Conservation (phyloP, 2,329 filamentous ascomycete species). For the Neocatenulostroma microsporum region DNA sequence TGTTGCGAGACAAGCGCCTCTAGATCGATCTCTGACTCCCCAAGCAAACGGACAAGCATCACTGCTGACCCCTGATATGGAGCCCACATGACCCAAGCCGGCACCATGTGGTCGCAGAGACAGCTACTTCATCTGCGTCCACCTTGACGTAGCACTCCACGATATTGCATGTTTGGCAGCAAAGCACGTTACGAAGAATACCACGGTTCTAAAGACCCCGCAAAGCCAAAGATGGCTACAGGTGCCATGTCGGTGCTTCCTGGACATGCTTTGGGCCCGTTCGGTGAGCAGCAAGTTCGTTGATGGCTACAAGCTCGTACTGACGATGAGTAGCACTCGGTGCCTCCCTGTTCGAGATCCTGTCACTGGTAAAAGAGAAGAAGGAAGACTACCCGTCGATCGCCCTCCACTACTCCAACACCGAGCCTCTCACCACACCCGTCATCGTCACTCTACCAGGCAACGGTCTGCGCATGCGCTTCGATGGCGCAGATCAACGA, state of each 20-base stretch:
- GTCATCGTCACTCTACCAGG: constrained; percentile 67
- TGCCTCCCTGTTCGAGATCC: constrained; percentile 80
- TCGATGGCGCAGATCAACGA: constrained; percentile 88
- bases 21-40: too few species aligned
- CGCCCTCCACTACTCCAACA: constrained; percentile 71
- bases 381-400: constrained; percentile 74
- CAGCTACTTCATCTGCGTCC: constrained; percentile 9
- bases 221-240: constrained; percentile 1
- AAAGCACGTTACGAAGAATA: not conserved
- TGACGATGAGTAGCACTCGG: constrained; percentile 60
- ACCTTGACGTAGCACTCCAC: constrained; percentile 7
- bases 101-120: constrained; percentile 11
- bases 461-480: constrained; percentile 83
- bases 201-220: not conserved
- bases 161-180: not conserved
- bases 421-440: constrained; percentile 64
- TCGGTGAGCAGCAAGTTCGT: constrained; percentile 3
- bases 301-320: not conserved
- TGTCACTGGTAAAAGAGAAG: constrained; percentile 82
- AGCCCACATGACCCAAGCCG: constrained; percentile 4
- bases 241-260: constrained; percentile 4
- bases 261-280: constrained; percentile 10
- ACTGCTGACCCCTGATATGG: not conserved
- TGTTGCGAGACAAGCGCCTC: too few species aligned
- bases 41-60: not conserved